A percentile compares a stretch with the other conserved stretches of the same genome.
These are phyloP conservation scores for Bretziella fagacearum DNA, from an alignment of 2,329 filamentous ascomycete species.

Conservation along the genomic window DNA sequence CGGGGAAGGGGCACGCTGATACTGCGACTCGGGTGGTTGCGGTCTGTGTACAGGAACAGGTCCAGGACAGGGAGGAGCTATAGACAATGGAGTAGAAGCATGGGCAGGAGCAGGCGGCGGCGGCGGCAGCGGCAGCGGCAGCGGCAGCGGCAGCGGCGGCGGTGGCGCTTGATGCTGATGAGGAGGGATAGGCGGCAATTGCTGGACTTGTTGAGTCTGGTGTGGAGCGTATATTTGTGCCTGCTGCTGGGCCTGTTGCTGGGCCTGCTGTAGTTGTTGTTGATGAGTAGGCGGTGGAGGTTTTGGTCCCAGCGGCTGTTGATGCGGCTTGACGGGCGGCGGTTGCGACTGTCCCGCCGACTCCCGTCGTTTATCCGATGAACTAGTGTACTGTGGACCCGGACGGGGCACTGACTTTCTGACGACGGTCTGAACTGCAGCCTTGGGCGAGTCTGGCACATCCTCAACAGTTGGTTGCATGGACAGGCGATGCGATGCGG, in stretches of 20 bases:
- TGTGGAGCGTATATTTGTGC: slow-evolving; percentile 9
- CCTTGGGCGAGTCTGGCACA: slow-evolving; percentile 35
- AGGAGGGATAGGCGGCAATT: neutral
- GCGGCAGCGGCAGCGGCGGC: neutral
- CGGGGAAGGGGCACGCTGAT: neutral
- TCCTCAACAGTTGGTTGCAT: slow-evolving; percentile 50
- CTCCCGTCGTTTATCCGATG: slow-evolving; percentile 2
- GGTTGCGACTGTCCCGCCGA: neutral
- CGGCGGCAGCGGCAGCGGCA: neutral
- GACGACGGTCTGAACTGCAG: slow-evolving; percentile 8
- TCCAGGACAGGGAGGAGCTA: neutral
- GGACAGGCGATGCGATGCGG: slow-evolving; percentile 27
- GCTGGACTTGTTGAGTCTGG: neutral
- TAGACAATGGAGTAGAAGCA: neutral
- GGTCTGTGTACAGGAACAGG: neutral
- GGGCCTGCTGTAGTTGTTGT: slow-evolving; percentile 8
- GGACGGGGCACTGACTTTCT: slow-evolving; percentile 10
- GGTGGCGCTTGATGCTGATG: slow-evolving; percentile 2
- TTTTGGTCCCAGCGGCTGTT: neutral
- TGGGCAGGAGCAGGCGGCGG: neutral
- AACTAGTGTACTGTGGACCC: slow-evolving; percentile 1
- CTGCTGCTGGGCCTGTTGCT: neutral
- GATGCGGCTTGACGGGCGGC: neutral
- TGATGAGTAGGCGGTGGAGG: slow-evolving; percentile 8
- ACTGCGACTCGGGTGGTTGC: slow-evolving; percentile 5